These are phyloP conservation scores for Babesia ovata DNA, from an alignment of 169 alveolate species.

Conservation along the genomic window DNA sequence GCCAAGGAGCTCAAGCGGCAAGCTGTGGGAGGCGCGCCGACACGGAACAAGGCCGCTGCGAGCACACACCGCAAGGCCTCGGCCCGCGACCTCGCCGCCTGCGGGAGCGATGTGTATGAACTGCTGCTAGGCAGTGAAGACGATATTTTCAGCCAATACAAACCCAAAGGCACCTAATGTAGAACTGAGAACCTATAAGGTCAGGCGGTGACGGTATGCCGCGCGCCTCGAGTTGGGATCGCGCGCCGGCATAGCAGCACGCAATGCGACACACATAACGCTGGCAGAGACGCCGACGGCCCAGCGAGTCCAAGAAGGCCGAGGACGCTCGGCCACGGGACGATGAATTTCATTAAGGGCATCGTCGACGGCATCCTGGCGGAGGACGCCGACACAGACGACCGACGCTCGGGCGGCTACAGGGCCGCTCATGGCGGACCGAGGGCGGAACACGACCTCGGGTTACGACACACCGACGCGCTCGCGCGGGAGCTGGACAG, in stretches of 20 bases:
- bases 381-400: constrained; percentile 45
- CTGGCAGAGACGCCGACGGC: too few relatives aligned
- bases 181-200: too few relatives aligned
- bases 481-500: constrained; percentile 21
- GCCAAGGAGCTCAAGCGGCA: constrained; percentile 6
- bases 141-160: constrained; percentile 21
- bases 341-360: constrained; percentile 68
- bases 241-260: too few relatives aligned
- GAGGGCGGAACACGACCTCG: constrained; percentile 4
- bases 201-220: too few relatives aligned
- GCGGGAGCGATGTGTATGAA: constrained; percentile 32
- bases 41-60: not conserved
- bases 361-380: constrained; percentile 69
- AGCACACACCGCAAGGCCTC: not conserved
- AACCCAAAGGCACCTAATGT: not conserved
- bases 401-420: not conserved
- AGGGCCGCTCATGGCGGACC: not conserved
- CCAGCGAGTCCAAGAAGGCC: too few relatives aligned
- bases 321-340: too few relatives aligned
- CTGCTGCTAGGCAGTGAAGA: constrained; percentile 3
- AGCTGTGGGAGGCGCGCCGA: not conserved
- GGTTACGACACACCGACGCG: not conserved
- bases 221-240: too few relatives aligned
- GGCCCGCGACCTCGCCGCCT: constrained; percentile 4
- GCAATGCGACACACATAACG: too few relatives aligned